Base-by-base conservation (phyloP, 495 filamentous ascomycete genomes). In the Podospora pseudopauciseta region DNA sequence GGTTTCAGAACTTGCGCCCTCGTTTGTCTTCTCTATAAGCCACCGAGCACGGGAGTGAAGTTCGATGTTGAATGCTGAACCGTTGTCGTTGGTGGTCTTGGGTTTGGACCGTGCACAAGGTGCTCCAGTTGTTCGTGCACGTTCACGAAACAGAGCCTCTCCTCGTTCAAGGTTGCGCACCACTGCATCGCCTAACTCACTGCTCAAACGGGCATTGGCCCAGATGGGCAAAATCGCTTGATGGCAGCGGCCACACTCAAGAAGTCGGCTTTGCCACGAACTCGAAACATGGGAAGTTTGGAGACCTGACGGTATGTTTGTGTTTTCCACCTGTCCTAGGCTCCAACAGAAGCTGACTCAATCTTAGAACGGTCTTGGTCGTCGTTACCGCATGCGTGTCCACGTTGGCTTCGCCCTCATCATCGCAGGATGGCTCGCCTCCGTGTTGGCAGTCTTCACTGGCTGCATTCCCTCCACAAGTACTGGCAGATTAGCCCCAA, bases 171-270 rank as follows among this genome's bases (percentile, higher is more conserved):
- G 56, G 19, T 74, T 69, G 13, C 32, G 32, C 71, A 74, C 72
- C n/a, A 76, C 73, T 2, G 64, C 57, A 16, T 78, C 71, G 0
- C 86, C 87, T 0, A 90, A 79, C n/a, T 83, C 79, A 9, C 86
- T 85, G 79, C 86, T 89, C 30, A 85, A 83, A 34, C 86, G 83
- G 1, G 89, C 89, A 56, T 85, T 88, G 73, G 83, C 87, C 82
- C 89, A 93, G 5, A 82, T 82, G 4, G 77, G 77, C 20, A 85
- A 82, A 5, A 91, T 75, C 2, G 77, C 75, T 64, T 86, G 84
- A 93, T 78, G 0, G 89, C 71, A 3, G 78, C 70, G 57, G 86
- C 86, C 58, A 87, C 88, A 57, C 78, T 81, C 57, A 86, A 84
- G 60, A 93, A 84, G n/a, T 87, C 85, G 56, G 80, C 78, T 60